Percentiles rank a stretch among this genome's conserved stretches.
These are phyloP conservation scores for Nepenthes gracilis DNA, from an alignment of 148 eudicot genomes.

Conservation along the genomic window DNA sequence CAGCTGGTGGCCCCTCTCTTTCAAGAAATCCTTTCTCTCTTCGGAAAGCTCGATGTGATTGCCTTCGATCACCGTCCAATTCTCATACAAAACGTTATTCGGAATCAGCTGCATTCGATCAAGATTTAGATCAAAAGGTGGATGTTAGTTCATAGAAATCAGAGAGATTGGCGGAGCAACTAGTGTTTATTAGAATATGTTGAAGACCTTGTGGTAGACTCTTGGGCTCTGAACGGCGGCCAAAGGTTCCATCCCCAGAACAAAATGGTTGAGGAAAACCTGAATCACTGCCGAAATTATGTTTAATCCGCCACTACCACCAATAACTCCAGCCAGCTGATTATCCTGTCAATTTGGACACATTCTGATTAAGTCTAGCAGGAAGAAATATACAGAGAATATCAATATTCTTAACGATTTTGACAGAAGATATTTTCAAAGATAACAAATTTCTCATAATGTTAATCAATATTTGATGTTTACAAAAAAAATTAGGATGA, in stretches of 20 bases:
- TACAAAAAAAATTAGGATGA: too few relatives aligned
- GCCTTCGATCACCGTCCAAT: constrained; percentile 76
- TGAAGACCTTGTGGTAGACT: constrained; percentile 75
- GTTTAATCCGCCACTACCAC: constrained; percentile 80
- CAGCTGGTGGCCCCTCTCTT: constrained; percentile 61
- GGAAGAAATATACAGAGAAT: background rate
- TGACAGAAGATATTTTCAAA: background rate
- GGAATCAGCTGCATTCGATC: constrained; percentile 56
- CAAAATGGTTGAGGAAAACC: constrained; percentile 68
- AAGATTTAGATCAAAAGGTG: background rate
- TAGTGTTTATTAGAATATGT: background rate
- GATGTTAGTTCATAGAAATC: background rate
- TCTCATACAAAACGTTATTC: constrained; percentile 62
- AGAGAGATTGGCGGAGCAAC: too few relatives aligned
- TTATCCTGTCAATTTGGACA: constrained; percentile 32
- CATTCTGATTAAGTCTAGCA: background rate
- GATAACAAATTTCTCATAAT: background rate
- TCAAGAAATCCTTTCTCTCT: constrained; percentile 37
- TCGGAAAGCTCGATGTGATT: constrained; percentile 70
- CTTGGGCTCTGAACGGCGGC: constrained; percentile 72
- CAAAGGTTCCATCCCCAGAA: constrained; percentile 66
- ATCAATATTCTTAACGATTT: too few relatives aligned
- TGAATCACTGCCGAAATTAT: constrained; percentile 78
- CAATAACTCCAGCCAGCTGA: constrained; percentile 76
- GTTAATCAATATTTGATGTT: too few relatives aligned